phyloP scores from a whole-genome alignment of 1,139 yeast species.

The Yamadazyma dushanensis region DNA sequence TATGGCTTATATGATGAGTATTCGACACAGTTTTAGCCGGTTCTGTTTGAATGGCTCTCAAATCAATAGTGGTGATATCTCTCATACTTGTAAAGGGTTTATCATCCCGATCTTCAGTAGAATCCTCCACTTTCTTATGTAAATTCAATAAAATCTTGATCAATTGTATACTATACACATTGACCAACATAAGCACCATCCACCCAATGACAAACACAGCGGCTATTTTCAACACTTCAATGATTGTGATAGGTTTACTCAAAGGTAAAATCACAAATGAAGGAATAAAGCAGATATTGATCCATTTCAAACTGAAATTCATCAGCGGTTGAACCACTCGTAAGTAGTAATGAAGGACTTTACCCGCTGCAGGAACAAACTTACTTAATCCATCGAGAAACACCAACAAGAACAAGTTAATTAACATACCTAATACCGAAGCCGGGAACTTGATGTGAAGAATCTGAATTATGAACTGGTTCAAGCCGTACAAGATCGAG shows the following conservation, averaged over 20 bases:
- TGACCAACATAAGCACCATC: slow-evolving; percentile 47
- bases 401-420: slow-evolving; percentile 53
- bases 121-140: slow-evolving; percentile 11
- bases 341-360: slow-evolving; percentile 42
- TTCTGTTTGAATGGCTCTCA: slow-evolving; percentile 19
- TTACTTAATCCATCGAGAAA: slow-evolving; percentile 25
- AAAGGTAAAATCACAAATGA: slow-evolving; percentile 72
- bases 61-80: slow-evolving; percentile 32
- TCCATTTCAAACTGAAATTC: slow-evolving; percentile 74
- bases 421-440: slow-evolving; percentile 74
- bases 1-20: slow-evolving; percentile 1
- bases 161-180: slow-evolving; percentile 38
- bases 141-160: slow-evolving; percentile 25
- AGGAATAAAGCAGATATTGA: slow-evolving; percentile 75
- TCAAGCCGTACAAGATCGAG: slow-evolving; percentile 60
- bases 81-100: slow-evolving; percentile 28
- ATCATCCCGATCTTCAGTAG: slow-evolving; percentile 6
- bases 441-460: slow-evolving; percentile 66
- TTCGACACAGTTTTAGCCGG: slow-evolving; percentile 7
- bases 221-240: slow-evolving; percentile 72
- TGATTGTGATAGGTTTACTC: slow-evolving; percentile 59
- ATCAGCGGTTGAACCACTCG: slow-evolving; percentile 58
- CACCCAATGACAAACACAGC: slow-evolving; percentile 72
- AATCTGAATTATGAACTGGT: slow-evolving; percentile 47
- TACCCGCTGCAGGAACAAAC: slow-evolving; percentile 8